Base-by-base conservation (phyloP, 305 asterid genomes). In the Striga hermonthica region DNA sequence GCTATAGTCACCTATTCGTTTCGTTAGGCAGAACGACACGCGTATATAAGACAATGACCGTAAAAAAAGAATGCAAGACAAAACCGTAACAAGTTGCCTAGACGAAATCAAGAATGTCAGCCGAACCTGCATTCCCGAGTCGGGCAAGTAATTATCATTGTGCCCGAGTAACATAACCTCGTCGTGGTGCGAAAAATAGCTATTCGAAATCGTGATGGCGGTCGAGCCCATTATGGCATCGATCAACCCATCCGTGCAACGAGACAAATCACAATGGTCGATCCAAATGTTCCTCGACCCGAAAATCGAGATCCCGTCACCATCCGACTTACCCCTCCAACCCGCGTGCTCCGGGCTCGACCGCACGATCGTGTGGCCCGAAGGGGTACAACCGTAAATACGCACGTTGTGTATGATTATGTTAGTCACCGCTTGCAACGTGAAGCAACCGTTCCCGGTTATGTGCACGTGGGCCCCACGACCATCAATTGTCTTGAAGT, bases 191-290 rank as follows among this genome's bases (percentile, higher is more conserved):
- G 84, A 49, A 50, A 85, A 85, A n/a, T 77, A 83, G 71, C 78
- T 83, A n/a, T 85, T 85, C 0, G 92, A 83, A 28, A 85, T 78
- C 39, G 92, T 85, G 6, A 85, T 83, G 5, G 82, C 92, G 0
- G 92, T 85, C 1, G 92, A 85, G n/a, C 85, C 92, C 85, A 81
- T 78, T 16, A 81, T 85, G 28, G 81, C 87, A 73, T 85, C 92
- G 7, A 85, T 70, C 72, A 85, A 61, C 41, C 92, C 92, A 53
- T 85, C 92, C 1, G 87, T 83, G 57, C 92, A 83, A 72, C 69
- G 82, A 4, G 92, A 81, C 61, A 85, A 35, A n/a, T 81, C 83
- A 59, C 92, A 85, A 39, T 85, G 92, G 47, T 85, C 92, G 39
- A 85, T 83, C 92, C 92, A 85, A 10, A 85, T 78, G 34, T 81